A percentile compares a stretch with the other conserved stretches of the same genome.
phyloP scores from a whole-genome alignment of 2,329 filamentous ascomycete genomes.

The Capronia epimyces region DNA sequence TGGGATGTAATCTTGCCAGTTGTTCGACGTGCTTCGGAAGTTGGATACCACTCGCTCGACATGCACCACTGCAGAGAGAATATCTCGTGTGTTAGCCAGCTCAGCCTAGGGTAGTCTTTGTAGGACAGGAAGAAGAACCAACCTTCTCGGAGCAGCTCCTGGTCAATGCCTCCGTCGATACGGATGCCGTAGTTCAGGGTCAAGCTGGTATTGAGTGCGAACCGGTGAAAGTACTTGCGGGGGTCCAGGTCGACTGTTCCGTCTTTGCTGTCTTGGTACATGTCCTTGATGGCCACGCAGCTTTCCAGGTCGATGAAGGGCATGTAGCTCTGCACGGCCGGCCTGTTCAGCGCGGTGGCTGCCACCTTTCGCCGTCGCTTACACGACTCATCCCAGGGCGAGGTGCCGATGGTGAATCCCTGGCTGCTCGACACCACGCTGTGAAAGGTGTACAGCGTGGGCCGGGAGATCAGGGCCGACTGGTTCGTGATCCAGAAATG shows the following conservation, averaged over 20 bases:
- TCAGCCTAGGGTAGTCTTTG: too few species aligned
- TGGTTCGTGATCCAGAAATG: slow-evolving; percentile 73
- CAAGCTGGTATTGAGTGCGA: slow-evolving; percentile 69
- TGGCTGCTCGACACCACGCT: slow-evolving; percentile 70
- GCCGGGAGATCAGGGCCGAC: slow-evolving; percentile 69
- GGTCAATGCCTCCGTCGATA: slow-evolving; percentile 64
- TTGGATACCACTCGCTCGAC: slow-evolving; percentile 72
- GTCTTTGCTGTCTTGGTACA: slow-evolving; percentile 58
- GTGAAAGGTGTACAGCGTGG: slow-evolving; percentile 75
- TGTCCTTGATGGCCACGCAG: slow-evolving; percentile 64
- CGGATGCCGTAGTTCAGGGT: slow-evolving; percentile 75
- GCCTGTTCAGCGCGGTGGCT: slow-evolving; percentile 70
- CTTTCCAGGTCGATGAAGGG: slow-evolving; percentile 76
- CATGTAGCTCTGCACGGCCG: slow-evolving; percentile 72
- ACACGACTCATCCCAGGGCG: slow-evolving; percentile 76
- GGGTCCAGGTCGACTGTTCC: slow-evolving; percentile 64
- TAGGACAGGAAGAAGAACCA: slow-evolving; percentile 1
- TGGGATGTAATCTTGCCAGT: slow-evolving; percentile 81
- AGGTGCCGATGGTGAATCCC: slow-evolving; percentile 77
- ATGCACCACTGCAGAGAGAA: slow-evolving; percentile 53
- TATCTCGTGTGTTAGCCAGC: background rate
- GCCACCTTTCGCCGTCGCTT: slow-evolving; percentile 72
- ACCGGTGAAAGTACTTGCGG: slow-evolving; percentile 66
- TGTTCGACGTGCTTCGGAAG: slow-evolving; percentile 72
- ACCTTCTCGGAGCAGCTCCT: slow-evolving; percentile 59